Evolutionary conservation across 805 yeast genomes (phyloP).

Genomic region (Candida dendrica): DNA sequence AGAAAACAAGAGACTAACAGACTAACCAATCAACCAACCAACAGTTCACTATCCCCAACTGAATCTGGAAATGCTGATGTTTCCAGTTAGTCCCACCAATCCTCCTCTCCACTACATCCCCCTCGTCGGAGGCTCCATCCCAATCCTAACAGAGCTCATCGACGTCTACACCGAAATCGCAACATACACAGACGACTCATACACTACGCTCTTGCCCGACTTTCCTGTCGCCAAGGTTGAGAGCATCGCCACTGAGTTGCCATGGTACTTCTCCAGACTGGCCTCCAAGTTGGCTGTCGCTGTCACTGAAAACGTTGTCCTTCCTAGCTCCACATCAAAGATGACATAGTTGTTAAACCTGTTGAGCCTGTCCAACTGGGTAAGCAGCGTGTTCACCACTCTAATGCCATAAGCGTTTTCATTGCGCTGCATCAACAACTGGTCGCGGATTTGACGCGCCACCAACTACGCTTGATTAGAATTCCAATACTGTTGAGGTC

Average conservation of each 20-base stretch:
- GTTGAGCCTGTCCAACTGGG: slow-evolving; percentile 33
- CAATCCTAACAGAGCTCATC: slow-evolving; percentile 16
- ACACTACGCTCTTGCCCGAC: slow-evolving; percentile 14
- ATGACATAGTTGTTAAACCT: slow-evolving; percentile 26
- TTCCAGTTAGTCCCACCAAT: too few relatives aligned
- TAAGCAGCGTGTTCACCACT: slow-evolving; percentile 36
- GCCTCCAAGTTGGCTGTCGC: slow-evolving; percentile 5
- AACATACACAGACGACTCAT: slow-evolving; percentile 20
- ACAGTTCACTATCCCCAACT: too few relatives aligned
- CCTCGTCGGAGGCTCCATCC: too few relatives aligned
- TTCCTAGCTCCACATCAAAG: too few relatives aligned
- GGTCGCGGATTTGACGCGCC: too few relatives aligned
- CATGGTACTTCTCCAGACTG: slow-evolving; percentile 23
- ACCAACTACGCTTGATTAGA: too few relatives aligned
- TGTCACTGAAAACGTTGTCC: too few relatives aligned
- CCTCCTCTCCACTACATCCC: too few relatives aligned
- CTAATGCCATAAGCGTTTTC: slow-evolving; percentile 37
- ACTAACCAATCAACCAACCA: too few relatives aligned
- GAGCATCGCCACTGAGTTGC: slow-evolving; percentile 12
- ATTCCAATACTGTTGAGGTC: too few relatives aligned
- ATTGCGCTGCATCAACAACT: slow-evolving; percentile 25
- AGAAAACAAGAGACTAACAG: too few relatives aligned
- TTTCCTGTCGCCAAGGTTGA: slow-evolving; percentile 12
- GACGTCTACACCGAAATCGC: slow-evolving; percentile 8
- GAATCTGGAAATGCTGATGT: too few relatives aligned